These are phyloP conservation scores for Choricystis sp. DNA, from an alignment of 139 green algal genomes.

Conservation along the genomic window DNA sequence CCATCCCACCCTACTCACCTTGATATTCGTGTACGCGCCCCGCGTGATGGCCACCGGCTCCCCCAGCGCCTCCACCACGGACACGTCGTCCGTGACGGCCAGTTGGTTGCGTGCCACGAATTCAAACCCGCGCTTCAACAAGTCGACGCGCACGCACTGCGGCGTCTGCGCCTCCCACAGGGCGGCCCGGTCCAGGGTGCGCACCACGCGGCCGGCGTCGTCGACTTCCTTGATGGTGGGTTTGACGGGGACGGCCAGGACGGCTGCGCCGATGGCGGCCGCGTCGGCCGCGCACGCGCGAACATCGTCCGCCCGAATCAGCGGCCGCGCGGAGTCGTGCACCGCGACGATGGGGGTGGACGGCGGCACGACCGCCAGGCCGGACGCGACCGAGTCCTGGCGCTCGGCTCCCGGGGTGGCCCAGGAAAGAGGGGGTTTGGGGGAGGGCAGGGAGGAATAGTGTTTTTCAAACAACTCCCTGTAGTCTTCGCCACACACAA, in stretches of 20 bases:
- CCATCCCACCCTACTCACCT: constrained; percentile 35
- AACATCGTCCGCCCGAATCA: constrained; percentile 53
- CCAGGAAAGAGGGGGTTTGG: constrained; percentile 47
- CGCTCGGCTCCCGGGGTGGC: constrained; percentile 78
- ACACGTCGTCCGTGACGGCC: constrained; percentile 97
- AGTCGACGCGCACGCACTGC: constrained; percentile 62
- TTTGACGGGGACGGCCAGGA: constrained; percentile 89
- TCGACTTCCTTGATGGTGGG: constrained; percentile 92
- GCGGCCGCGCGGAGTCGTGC: constrained; percentile 87
- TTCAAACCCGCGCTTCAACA: constrained; percentile 74
- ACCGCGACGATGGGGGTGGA: constrained; percentile 64
- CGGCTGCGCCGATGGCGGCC: constrained; percentile 65
- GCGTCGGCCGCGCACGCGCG: constrained; percentile 22
- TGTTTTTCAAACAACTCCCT: constrained; percentile 34
- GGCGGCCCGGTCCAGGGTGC: constrained; percentile 66
- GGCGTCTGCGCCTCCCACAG: constrained; percentile 98
- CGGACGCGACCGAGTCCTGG: constrained; percentile 89
- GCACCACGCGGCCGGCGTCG: constrained; percentile 43
- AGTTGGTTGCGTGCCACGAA: constrained; percentile 49
- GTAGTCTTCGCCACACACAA: constrained; percentile 79
- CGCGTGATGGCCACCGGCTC: constrained; percentile 75
- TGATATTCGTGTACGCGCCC: constrained; percentile 95
- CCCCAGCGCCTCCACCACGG: constrained; percentile 90
- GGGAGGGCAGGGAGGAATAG: constrained; percentile 8
- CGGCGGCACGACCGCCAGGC: constrained; percentile 28